These are phyloP conservation scores for Trichoderma sp. DNA, from an alignment of 2,329 filamentous ascomycete genomes.

Conservation along the genomic window DNA sequence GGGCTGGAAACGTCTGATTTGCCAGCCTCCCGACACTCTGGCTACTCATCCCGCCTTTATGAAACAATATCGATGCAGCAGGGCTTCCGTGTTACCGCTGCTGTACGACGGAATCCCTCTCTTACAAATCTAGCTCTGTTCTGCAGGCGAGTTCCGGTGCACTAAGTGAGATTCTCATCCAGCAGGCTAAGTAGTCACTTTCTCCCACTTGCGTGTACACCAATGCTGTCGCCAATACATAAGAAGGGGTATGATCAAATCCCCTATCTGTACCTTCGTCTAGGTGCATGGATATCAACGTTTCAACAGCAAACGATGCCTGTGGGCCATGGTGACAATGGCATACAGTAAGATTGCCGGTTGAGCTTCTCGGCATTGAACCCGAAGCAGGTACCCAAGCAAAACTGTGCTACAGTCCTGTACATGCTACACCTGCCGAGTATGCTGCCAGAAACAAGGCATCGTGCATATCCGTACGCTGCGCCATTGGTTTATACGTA, in stretches of 20 bases:
- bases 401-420: neutral
- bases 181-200: neutral
- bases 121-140: neutral
- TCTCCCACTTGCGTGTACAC: too few species aligned
- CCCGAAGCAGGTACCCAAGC: neutral
- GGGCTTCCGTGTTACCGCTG: neutral
- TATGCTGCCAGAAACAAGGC: neutral
- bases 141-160: neutral
- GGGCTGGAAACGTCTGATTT: neutral
- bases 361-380: neutral
- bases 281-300: neutral
- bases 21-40: neutral
- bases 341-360: neutral
- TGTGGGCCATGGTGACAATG: neutral
- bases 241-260: too few species aligned
- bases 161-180: neutral
- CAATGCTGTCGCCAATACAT: neutral
- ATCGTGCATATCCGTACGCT: neutral
- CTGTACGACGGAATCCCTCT: neutral
- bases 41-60: neutral
- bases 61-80: neutral
- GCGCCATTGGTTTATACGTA: neutral
- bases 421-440: neutral
- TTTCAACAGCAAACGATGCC: neutral
- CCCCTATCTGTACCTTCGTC: neutral